Evolutionary conservation across 176 grass and related monocot genomes (phyloP).

Genomic region (Carex kokanica): DNA sequence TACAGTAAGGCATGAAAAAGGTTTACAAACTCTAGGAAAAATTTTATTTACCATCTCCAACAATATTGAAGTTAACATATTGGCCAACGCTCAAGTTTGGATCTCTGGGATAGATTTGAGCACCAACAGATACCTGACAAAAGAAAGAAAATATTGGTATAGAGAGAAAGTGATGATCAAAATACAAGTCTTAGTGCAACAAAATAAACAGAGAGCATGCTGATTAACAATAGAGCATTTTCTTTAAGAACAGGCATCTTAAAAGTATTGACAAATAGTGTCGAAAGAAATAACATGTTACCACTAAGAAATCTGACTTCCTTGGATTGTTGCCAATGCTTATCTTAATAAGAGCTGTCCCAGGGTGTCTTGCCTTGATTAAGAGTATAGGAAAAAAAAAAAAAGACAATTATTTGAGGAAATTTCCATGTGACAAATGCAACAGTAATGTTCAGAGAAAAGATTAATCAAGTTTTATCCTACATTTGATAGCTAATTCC

Average conservation of each 20-base stretch:
- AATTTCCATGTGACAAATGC: constrained; percentile 5
- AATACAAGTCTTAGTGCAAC: not conserved
- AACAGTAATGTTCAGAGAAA: not conserved
- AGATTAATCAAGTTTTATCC: not conserved
- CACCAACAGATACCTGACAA: constrained; percentile 77
- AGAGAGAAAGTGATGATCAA: not conserved
- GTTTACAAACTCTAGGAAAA: not conserved
- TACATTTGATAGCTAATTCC: not conserved
- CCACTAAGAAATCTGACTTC: constrained; percentile 78
- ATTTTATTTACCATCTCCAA: constrained; percentile 55
- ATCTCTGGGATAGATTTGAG: constrained; percentile 59
- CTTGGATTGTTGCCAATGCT: constrained; percentile 53
- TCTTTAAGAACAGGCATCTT: constrained; percentile 8
- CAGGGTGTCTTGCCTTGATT: constrained; percentile 66
- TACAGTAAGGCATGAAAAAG: constrained; percentile 8
- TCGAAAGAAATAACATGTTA: constrained; percentile 35
- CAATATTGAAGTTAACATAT: constrained; percentile 60
- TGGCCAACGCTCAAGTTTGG: constrained; percentile 58
- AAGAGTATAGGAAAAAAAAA: constrained; percentile 16
- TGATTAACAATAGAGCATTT: constrained; percentile 3
- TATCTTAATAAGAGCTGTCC: constrained; percentile 74
- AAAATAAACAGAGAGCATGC: constrained; percentile 16
- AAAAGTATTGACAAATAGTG: not conserved
- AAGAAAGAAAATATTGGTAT: not conserved
- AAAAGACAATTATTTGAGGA: constrained; percentile 3